phyloP scores from a whole-genome alignment of 148 eudicot species.

The Rhododendron ovatum region DNA sequence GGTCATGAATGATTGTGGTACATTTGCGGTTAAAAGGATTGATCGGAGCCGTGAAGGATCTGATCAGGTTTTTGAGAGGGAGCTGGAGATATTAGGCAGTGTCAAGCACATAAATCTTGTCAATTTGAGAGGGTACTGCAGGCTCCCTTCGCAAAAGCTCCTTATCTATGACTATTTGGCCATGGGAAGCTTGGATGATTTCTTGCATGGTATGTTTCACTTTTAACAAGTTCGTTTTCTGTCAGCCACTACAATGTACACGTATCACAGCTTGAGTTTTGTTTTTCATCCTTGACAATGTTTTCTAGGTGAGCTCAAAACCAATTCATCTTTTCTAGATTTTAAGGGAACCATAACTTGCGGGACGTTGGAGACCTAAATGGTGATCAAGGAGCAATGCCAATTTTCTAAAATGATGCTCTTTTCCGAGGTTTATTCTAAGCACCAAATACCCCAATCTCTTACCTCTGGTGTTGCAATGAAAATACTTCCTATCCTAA shows the following conservation, averaged over 20 bases:
- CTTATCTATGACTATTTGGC: conserved; percentile 90
- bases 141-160: conserved; percentile 77
- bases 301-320: neutral
- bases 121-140: conserved; percentile 89
- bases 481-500: neutral
- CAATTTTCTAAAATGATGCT: neutral
- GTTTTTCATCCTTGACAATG: neutral
- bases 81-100: conserved; percentile 87
- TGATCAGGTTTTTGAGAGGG: conserved; percentile 80
- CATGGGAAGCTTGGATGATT: conserved; percentile 81
- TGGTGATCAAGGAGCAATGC: neutral
- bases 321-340: neutral
- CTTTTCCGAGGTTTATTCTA: neutral
- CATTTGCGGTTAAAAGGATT: conserved; percentile 88
- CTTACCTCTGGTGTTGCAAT: neutral
- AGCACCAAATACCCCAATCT: neutral
- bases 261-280: neutral
- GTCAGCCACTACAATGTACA: too few species aligned
- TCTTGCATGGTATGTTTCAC: conserved; percentile 61
- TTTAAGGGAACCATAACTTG: neutral
- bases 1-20: conserved; percentile 98
- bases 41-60: conserved; percentile 75
- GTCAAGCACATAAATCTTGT: conserved; percentile 87
- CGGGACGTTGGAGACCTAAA: neutral
- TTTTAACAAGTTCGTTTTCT: neutral